phyloP scores from a whole-genome alignment of 2,329 filamentous ascomycete species.

The Allantophomopsis cytisporea region DNA sequence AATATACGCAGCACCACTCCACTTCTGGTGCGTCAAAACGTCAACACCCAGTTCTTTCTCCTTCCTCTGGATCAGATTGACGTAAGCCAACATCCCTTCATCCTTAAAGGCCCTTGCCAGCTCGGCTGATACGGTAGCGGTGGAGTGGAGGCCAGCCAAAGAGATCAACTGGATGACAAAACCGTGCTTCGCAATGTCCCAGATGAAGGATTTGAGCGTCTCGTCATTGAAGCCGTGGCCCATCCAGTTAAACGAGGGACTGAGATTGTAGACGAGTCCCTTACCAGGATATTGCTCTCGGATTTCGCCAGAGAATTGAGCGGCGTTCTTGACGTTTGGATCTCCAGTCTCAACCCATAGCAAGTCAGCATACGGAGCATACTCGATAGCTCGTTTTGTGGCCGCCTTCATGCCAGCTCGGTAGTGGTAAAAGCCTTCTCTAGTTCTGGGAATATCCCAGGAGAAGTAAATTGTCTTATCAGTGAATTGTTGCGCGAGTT shows the following conservation, averaged over 20 bases:
- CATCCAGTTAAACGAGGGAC: constrained; percentile 98
- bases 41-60: constrained; percentile 61
- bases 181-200: constrained; percentile 87
- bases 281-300: constrained; percentile 59
- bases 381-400: constrained; percentile 85
- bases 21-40: constrained; percentile 27
- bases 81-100: constrained; percentile 94
- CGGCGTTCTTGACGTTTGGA: constrained; percentile 67
- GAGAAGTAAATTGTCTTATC: constrained; percentile 64
- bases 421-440: constrained; percentile 92
- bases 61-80: constrained; percentile 77
- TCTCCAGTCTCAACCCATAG: constrained; percentile 96
- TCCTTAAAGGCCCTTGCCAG: constrained; percentile 72
- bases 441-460: constrained; percentile 85
- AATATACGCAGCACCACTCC: constrained; percentile 59
- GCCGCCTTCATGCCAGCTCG: constrained; percentile 71
- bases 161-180: constrained; percentile 58
- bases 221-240: constrained; percentile 78
- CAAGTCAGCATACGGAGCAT: constrained; percentile 85
- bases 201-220: constrained; percentile 81
- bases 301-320: constrained; percentile 64
- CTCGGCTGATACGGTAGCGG: constrained; percentile 53
- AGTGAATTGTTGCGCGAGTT: constrained; percentile 54
- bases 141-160: constrained; percentile 52
- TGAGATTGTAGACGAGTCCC: constrained; percentile 91